phyloP scores from a whole-genome alignment of 176 grass and related monocot genomes.

The Elymus sibiricus region DNA sequence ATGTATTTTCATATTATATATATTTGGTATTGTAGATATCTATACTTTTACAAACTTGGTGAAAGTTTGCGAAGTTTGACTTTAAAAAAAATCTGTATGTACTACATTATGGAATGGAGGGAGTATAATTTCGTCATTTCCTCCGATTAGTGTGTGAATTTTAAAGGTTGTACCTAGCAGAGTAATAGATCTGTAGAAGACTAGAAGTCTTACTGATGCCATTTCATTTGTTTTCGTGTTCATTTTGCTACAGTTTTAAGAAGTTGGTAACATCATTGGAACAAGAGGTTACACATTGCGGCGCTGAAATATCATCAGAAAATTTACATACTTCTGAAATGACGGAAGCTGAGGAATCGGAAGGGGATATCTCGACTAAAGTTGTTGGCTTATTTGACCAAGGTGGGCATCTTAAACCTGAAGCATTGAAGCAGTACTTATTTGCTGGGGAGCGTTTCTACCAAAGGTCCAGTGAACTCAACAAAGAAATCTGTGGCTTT shows the following conservation, averaged over 20 bases:
- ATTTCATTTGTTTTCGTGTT: constrained; percentile 11
- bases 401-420: constrained; percentile 28
- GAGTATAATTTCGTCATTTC: neutral
- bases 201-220: constrained; percentile 23
- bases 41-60: too few species aligned
- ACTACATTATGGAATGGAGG: too few species aligned
- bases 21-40: too few species aligned
- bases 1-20: too few species aligned
- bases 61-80: too few species aligned
- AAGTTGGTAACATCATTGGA: constrained; percentile 66
- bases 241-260: constrained; percentile 65
- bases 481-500: constrained; percentile 65
- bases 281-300: constrained; percentile 44
- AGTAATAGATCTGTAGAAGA: constrained; percentile 9
- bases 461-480: constrained; percentile 62
- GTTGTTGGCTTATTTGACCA: constrained; percentile 49
- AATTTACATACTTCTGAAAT: constrained; percentile 31
- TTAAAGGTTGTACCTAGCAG: neutral
- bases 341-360: constrained; percentile 41
- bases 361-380: constrained; percentile 46
- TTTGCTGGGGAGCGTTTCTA: constrained; percentile 64
- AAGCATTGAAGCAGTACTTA: constrained; percentile 67
- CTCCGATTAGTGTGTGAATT: neutral
- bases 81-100: too few species aligned
- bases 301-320: constrained; percentile 37